A percentile compares a stretch with the other conserved stretches of the same genome.
These are phyloP conservation scores for Copromyces sp. DNA, from an alignment of 495 filamentous ascomycete genomes.

Conservation along the genomic window DNA sequence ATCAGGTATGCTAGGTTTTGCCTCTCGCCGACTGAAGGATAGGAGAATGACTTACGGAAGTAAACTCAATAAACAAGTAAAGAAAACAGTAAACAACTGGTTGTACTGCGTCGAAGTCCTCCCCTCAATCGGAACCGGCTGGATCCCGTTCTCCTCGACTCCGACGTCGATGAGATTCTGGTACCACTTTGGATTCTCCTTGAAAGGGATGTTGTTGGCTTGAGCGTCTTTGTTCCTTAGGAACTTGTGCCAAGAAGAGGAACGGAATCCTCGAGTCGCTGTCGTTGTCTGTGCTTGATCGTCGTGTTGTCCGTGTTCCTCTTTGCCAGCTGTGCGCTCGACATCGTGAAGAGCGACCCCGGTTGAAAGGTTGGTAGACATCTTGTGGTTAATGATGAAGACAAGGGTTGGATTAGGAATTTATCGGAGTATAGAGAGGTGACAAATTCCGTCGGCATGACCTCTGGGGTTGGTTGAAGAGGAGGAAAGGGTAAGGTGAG, in stretches of 20 bases:
- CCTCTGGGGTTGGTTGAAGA: background rate
- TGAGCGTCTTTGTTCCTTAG: slow-evolving; percentile 16
- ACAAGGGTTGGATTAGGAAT: background rate
- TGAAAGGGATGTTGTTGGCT: slow-evolving; percentile 21
- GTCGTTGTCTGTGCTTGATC: background rate
- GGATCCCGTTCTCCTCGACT: slow-evolving; percentile 42
- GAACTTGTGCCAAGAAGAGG: background rate
- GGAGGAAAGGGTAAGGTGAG: background rate
- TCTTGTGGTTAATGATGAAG: background rate
- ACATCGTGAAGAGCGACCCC: background rate
- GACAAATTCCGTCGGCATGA: background rate
- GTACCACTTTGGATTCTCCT: slow-evolving; percentile 26
- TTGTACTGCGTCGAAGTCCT: slow-evolving; percentile 40
- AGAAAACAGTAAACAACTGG: slow-evolving; percentile 41
- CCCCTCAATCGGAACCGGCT: slow-evolving; percentile 43
- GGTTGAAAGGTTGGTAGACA: background rate
- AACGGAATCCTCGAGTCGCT: background rate
- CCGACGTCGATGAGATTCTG: slow-evolving; percentile 36
- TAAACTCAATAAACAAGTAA: slow-evolving; percentile 31
- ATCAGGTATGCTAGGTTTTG: background rate
- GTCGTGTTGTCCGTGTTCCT: background rate
- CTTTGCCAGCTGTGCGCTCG: background rate
- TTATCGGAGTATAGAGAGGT: background rate
- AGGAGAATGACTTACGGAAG: slow-evolving; percentile 28
- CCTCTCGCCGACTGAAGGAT: background rate